Base-by-base conservation (phyloP, 163 green algal genomes). In the Prototheca wickerhamii region DNA sequence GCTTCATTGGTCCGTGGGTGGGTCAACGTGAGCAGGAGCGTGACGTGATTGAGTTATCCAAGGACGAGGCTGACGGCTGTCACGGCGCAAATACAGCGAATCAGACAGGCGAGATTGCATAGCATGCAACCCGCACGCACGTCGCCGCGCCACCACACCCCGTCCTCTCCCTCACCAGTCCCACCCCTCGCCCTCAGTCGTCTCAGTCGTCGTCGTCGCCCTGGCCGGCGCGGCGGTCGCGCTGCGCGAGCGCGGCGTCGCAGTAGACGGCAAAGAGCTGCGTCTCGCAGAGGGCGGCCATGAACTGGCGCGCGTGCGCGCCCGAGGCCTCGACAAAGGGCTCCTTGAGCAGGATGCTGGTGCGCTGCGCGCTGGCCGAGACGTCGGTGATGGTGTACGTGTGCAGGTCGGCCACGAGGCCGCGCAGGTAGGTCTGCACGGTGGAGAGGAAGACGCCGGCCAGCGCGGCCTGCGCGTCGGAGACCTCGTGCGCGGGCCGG, bases 301-400 rank as follows among this genome's bases (percentile, higher is more conserved):
- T 83, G 67, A 91, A 94, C 4, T 68, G 42, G 12, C 77, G 63
- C 65, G 93, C 86, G 33, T 72, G 75, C 0, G 68, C 12, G 4
- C 63, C 59, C 30, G 83, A 77, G 30, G 75, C 79, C 28, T 90
- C 87, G 26, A 91, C 60, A 28, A 89, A 84, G 3, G 72, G 78
- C 26, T 94, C 87, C 70, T 87, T 83, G 54, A 94, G 74, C 54
- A 94, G 73, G 33, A 92, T 62, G 52, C 77, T 68, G 34, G 56
- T 64, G 23, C 68, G 55, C 26, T 65, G 44, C 31, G 51, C 43
- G 55, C 34, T 29, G 1, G 65, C 58, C 28, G 76, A 76, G 25
- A 95, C 89, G 67, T 93, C 86, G n/a, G 86, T 91, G 63, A 94
- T 89, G 35, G 77, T 82, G 65, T 94, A 84, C 26, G 76, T 74